Base-by-base conservation (phyloP, 164 flowering plant species). In the Echeveria elegans region DNA sequence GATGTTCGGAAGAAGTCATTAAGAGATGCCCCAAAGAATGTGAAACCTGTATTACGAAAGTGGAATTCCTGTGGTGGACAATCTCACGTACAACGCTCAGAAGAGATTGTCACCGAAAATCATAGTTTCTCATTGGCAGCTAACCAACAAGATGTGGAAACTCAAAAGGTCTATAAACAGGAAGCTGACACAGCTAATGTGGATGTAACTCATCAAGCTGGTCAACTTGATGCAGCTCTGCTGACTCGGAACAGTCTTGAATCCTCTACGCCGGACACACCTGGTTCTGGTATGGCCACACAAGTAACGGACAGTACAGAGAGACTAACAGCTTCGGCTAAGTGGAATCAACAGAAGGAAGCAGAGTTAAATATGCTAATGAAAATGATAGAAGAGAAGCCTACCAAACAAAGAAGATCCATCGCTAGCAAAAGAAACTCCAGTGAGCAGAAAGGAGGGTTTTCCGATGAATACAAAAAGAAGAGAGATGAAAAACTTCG, bases 21-120 rank as follows among this genome's bases (percentile, higher is more conserved):
- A 15, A 84, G 79, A 66, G 64, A 68, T 38, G 64, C 83, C 50
- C 40, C 72, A 45, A 50, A 71, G 71, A 67, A 82, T 62, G 85
- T 77, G 59, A 92, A 84, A 73, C 70, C 91, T 69, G 96, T 92
- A 16, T 74, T 89, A 77, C 83, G 95, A 78, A 86, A 95, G 79
- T 92, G 98, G 98, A 92, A 95, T 82, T 68, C 88, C 10, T 88
- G 93, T 66, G 71, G 77, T 76, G 85, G 85, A 18, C 92, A 85
- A 64, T 68, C 81, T 47, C 76, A 87, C 53, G 40, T 72, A 16
- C 82, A 71, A 52, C 47, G 72, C 69, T 70, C 67, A 56, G 40
- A 68, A 53, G 86, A 82, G 62, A 66, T 58, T 78, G 66, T 66
- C 67, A 58, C 73, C 65, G 85, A 80, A 68, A 78, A 71, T 65